These are phyloP conservation scores for Pugionium dolabratum DNA, from an alignment of 345 rosid genomes.

Conservation along the genomic window DNA sequence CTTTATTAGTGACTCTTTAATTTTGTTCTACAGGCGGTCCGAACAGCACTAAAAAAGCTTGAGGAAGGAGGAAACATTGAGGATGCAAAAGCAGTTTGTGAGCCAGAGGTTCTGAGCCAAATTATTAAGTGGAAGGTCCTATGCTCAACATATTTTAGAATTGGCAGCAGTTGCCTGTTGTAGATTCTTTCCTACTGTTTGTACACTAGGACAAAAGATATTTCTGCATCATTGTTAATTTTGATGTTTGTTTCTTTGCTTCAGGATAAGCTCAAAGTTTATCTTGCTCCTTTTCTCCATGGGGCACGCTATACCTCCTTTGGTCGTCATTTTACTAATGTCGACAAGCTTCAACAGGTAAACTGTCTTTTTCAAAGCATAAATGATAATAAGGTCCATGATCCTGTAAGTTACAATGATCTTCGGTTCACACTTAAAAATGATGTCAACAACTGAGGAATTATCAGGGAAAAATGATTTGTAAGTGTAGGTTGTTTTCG, in stretches of 20 bases:
- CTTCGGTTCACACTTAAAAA: neutral
- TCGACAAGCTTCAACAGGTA: conserved; percentile 84
- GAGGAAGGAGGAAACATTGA: conserved; percentile 65
- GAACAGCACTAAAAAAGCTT: conserved; percentile 69
- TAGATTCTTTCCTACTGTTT: conserved; percentile 3
- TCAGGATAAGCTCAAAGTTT: conserved; percentile 77
- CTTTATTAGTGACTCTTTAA: conserved; percentile 2
- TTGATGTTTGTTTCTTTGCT: conserved; percentile 36
- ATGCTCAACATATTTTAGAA: conserved; percentile 16
- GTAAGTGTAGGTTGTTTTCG: conserved; percentile 7
- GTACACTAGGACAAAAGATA: conserved; percentile 4
- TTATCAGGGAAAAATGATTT: conserved; percentile 23
- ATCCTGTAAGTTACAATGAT: conserved; percentile 19
- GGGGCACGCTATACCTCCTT: conserved; percentile 86
- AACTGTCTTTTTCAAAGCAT: conserved; percentile 17
- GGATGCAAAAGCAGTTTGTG: conserved; percentile 93
- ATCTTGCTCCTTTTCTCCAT: conserved; percentile 79
- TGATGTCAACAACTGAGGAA: conserved; percentile 6
- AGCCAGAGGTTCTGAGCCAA: conserved; percentile 66
- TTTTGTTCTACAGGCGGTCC: conserved; percentile 61
- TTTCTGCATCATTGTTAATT: neutral
- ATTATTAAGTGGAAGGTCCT: conserved; percentile 85
- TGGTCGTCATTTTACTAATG: conserved; percentile 95
- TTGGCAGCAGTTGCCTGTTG: conserved; percentile 15
- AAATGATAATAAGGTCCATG: neutral